Evolutionary conservation across 495 filamentous ascomycete species (phyloP).

Genomic region (Talaromyces trachyspermus): DNA sequence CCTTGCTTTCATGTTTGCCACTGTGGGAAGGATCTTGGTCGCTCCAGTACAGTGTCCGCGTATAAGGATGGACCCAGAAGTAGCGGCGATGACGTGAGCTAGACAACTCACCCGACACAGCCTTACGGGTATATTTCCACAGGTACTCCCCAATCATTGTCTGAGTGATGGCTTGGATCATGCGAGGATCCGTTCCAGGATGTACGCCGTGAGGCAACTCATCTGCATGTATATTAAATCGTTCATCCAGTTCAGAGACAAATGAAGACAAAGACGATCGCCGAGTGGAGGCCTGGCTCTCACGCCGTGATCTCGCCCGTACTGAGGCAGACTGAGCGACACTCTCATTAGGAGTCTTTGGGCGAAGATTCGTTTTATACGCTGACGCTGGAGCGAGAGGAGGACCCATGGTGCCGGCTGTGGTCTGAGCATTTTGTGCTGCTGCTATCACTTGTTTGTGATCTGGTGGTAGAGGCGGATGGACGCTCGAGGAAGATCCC

Average conservation of each 20-base stretch:
- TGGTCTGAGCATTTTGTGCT: slow-evolving; percentile 45
- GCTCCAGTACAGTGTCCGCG: slow-evolving; percentile 94
- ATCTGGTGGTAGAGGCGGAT: slow-evolving; percentile 74
- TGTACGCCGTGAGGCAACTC: slow-evolving; percentile 48
- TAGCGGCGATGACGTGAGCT: slow-evolving; percentile 84
- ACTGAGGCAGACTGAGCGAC: slow-evolving; percentile 37
- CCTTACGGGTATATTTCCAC: slow-evolving; percentile 96
- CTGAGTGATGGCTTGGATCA: slow-evolving; percentile 99
- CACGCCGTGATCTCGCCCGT: slow-evolving; percentile 25
- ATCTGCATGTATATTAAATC: slow-evolving; percentile 68
- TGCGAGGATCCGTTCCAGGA: slow-evolving; percentile 77
- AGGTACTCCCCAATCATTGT: slow-evolving; percentile 99
- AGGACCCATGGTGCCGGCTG: slow-evolving; percentile 68
- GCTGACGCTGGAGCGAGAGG: slow-evolving; percentile 77
- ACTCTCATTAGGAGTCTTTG: slow-evolving; percentile 60
- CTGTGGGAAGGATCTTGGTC: slow-evolving; percentile 77
- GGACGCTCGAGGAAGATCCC: slow-evolving; percentile 31
- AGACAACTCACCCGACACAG: slow-evolving; percentile 79
- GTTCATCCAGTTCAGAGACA: slow-evolving; percentile 81
- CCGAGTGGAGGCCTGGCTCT: slow-evolving; percentile 46
- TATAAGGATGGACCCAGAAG: slow-evolving; percentile 99
- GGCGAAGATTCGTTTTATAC: slow-evolving; percentile 52
- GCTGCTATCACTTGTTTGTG: slow-evolving; percentile 80
- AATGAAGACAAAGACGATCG: slow-evolving; percentile 92
- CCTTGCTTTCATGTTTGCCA: slow-evolving; percentile 68